A percentile compares a stretch with the other conserved stretches of the same genome.
Evolutionary conservation across 306 rosid species (phyloP).

Genomic region (Glycine soja): DNA sequence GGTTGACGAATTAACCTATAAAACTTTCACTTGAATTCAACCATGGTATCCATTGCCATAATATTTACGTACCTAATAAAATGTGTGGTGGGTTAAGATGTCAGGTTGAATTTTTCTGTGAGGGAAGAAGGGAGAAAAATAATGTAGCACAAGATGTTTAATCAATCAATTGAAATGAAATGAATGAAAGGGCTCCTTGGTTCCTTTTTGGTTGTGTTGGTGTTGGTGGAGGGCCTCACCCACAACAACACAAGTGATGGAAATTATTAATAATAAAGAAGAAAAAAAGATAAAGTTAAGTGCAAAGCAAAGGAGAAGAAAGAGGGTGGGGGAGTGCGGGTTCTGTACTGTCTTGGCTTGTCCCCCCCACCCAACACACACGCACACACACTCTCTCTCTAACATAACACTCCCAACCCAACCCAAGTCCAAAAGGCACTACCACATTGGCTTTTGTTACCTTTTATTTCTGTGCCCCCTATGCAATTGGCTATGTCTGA

Average conservation of each 20-base stretch:
- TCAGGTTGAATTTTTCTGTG: not conserved
- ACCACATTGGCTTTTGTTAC: constrained; percentile 46
- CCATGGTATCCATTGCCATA: not conserved
- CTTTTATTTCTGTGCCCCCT: constrained; percentile 81
- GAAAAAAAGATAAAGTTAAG: constrained; percentile 48
- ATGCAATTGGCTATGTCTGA: constrained; percentile 63
- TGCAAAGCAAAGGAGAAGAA: constrained; percentile 53
- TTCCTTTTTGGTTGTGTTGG: constrained; percentile 48
- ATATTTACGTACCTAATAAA: not conserved
- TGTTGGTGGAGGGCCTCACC: constrained; percentile 72
- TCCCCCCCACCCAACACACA: constrained; percentile 92
- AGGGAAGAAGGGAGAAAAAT: too few relatives aligned
- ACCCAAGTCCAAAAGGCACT: constrained; percentile 65
- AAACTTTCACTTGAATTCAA: not conserved
- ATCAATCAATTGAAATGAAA: not conserved
- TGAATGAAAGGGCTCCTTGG: constrained; percentile 34
- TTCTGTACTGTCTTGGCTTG: constrained; percentile 78
- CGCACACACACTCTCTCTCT: constrained; percentile 40
- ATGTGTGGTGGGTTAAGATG: constrained; percentile 27
- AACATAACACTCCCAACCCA: too few relatives aligned
- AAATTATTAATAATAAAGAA: constrained; percentile 51
- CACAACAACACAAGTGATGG: constrained; percentile 46
- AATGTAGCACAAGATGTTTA: constrained; percentile 2
- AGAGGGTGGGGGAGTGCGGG: constrained; percentile 54
- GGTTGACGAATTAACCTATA: not conserved